Percentiles rank a stretch among this genome's conserved stretches.
Conservation (phyloP, 768 basidiomycete genomes). For the Epithele typhae region DNA sequence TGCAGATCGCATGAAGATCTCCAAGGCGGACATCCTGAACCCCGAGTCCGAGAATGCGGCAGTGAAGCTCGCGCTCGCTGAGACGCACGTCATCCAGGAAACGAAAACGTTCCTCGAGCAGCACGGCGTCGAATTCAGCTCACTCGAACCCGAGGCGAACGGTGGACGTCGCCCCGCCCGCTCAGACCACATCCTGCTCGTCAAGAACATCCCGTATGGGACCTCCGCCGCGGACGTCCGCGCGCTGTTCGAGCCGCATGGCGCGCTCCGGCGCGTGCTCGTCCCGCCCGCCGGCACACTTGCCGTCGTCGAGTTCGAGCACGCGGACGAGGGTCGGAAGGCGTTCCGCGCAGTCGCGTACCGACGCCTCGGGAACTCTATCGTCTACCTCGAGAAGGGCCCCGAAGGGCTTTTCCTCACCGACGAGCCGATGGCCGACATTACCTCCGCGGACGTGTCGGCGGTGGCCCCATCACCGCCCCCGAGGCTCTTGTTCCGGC, state of each 20-base stretch:
- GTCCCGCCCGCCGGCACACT: conserved; percentile 92
- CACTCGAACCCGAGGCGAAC: conserved; percentile 41
- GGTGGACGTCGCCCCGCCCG: conserved; percentile 29
- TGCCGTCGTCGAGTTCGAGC: conserved; percentile 85
- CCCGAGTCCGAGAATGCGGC: conserved; percentile 79
- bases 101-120: conserved; percentile 87
- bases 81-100: conserved; percentile 94
- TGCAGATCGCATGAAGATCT: conserved; percentile 81
- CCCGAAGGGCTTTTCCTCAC: conserved; percentile 73
- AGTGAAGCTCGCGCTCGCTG: conserved; percentile 92
- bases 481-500: conserved; percentile 32
- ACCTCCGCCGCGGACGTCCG: conserved; percentile 73
- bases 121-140: conserved; percentile 61
- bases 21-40: conserved; percentile 86
- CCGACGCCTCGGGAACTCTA: conserved; percentile 79
- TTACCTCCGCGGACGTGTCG: conserved; percentile 4
- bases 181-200: conserved; percentile 81
- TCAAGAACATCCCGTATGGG: conserved; percentile 96
- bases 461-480: conserved; percentile 36
- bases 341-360: conserved; percentile 86
- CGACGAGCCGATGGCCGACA: conserved; percentile 14
- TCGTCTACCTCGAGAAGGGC: conserved; percentile 92
- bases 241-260: conserved; percentile 75
- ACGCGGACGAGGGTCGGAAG: conserved; percentile 60
- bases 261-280: conserved; percentile 63